A percentile compares a stretch with the other conserved stretches of the same genome.
Conservation (phyloP, 495 filamentous ascomycete genomes). For the Daldinia decipiens region DNA sequence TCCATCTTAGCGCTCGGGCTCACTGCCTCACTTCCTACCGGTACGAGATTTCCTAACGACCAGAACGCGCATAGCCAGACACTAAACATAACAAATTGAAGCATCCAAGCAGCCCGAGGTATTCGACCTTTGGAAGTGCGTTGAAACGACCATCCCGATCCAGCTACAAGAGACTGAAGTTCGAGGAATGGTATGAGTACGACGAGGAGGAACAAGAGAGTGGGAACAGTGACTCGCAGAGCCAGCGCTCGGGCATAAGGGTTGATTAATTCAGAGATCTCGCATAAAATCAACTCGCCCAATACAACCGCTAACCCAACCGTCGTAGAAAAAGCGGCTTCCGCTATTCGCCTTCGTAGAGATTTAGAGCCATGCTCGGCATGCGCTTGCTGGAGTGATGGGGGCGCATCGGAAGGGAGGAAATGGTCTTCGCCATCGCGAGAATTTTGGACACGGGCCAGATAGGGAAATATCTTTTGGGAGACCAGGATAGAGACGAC, state of each 20-base stretch:
- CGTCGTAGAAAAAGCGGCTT: conserved; percentile 73
- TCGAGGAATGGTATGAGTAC: conserved; percentile 76
- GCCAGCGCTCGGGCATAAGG: conserved; percentile 68
- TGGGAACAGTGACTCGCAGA: conserved; percentile 70
- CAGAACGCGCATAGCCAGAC: conserved; percentile 77
- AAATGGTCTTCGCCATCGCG: conserved; percentile 62
- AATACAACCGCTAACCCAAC: conserved; percentile 78
- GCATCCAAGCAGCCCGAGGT: conserved; percentile 63
- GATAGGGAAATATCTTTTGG: conserved; percentile 70
- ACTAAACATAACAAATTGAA: conserved; percentile 66
- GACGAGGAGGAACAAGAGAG: conserved; percentile 72
- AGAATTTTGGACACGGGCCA: conserved; percentile 62
- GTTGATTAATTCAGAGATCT: conserved; percentile 77
- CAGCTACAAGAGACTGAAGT: conserved; percentile 71
- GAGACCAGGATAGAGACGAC: conserved; percentile 59
- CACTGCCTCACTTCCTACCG: conserved; percentile 58
- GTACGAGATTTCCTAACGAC: conserved; percentile 73
- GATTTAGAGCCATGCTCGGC: conserved; percentile 59
- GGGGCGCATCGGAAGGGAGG: conserved; percentile 63
- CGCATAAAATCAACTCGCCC: conserved; percentile 78
- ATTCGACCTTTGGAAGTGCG: conserved; percentile 59
- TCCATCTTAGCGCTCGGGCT: conserved; percentile 42
- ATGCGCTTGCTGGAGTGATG: conserved; percentile 59
- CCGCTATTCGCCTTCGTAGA: conserved; percentile 63
- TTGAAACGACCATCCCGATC: conserved; percentile 67